Base-by-base conservation (phyloP, 768 basidiomycete genomes). In the Leccinum imitatum region DNA sequence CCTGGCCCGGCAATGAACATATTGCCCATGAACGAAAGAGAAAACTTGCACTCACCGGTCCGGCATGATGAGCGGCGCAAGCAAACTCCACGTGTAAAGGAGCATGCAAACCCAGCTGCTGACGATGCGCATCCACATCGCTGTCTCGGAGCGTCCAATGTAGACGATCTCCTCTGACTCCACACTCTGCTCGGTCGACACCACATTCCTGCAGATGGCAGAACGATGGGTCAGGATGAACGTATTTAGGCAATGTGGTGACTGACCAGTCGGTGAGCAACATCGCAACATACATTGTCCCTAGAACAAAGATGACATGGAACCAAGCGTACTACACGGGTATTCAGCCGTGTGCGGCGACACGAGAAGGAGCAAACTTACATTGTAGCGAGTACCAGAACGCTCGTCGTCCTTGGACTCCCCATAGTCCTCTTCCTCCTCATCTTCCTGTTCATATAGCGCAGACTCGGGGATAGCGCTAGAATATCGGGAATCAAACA, bases 91-190 rank as follows among this genome's bases (percentile, higher is more conserved):
- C 31, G 83, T 84, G 69, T 93, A 96, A 61, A 94, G 74, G 46
- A 87, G 58, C 76, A 93, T 88, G 73, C 93, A 98, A 25, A 96
- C 82, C 96, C 96, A 99, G 63, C 91, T 91, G 31, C 93, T 95
- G 50, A 98, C 91, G 33, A 98, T 84, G 4, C 97, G 81, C 93
- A 98, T 98, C 97, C 97, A 99, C 96, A 99, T 98, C 3, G 97
- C 95, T 9, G 91, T 89, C 71, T 95, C 92, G 5, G 93, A 95
- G 39, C 95, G 87, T 17, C 97, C 97, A 52, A 98, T 98, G 73
- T 93, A 92, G 41, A 98, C 88, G 62, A 90, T 85, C 47, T 83
- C 77, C 57, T 84, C 80, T n/a, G 85, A 81, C 61, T 85, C 80
- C 0, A 69, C 71, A 8, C 78, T 79, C 41, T 66, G 83, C 50